Conservation (phyloP, 768 basidiomycete species). For the Cyclocybe cylindracea region DNA sequence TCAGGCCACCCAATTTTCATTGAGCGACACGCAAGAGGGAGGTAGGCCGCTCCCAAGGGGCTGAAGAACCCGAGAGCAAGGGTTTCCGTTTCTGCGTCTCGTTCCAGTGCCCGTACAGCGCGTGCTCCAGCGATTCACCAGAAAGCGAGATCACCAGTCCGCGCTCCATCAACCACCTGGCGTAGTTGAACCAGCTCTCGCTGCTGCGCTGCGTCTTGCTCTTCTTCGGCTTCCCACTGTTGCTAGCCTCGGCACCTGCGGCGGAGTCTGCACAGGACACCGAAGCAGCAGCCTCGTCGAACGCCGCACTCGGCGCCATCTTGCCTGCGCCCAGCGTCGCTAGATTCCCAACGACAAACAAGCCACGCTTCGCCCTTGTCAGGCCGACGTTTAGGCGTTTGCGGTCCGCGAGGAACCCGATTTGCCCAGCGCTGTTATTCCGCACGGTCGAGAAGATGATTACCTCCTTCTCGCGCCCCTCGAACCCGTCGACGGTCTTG, state of each 20-base stretch:
- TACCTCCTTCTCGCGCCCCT: slow-evolving; percentile 91
- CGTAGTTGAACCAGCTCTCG: slow-evolving; percentile 56
- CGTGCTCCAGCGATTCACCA: slow-evolving; percentile 41
- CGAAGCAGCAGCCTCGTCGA: too few relatives aligned
- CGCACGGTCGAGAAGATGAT: slow-evolving; percentile 92
- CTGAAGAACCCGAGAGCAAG: too few relatives aligned
- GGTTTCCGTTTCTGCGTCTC: neutral
- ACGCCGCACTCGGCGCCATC: slow-evolving; percentile 16
- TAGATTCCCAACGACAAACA: slow-evolving; percentile 79
- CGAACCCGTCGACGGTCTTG: slow-evolving; percentile 94
- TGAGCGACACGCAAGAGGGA: too few relatives aligned
- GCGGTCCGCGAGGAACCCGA: slow-evolving; percentile 89
- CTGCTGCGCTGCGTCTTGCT: too few relatives aligned
- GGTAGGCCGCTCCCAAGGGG: too few relatives aligned
- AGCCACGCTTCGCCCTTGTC: slow-evolving; percentile 83
- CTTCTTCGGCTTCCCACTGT: too few relatives aligned
- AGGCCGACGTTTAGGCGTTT: slow-evolving; percentile 88
- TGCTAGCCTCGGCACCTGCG: too few relatives aligned
- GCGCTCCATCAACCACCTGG: slow-evolving; percentile 51
- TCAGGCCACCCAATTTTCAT: too few relatives aligned
- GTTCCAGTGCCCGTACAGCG: slow-evolving; percentile 35
- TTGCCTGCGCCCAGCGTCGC: slow-evolving; percentile 58
- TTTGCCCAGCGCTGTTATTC: slow-evolving; percentile 72
- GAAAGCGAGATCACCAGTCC: slow-evolving; percentile 53
- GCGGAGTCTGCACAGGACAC: too few relatives aligned